phyloP scores from a whole-genome alignment of 2,329 filamentous ascomycete species.

The Aspergillus quadrilineatus region DNA sequence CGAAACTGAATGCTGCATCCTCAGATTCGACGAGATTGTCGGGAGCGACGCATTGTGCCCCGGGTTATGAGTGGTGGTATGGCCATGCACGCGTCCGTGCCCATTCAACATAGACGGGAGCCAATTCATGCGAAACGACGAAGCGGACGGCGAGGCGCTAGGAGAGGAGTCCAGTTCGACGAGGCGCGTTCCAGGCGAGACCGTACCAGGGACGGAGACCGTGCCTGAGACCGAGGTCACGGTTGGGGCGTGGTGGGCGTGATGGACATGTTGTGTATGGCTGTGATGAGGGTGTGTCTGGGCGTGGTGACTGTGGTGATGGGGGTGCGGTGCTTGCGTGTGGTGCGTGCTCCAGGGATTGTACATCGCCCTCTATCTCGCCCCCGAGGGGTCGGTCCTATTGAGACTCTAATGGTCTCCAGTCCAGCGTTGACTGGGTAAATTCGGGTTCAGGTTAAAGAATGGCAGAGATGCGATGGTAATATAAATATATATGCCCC shows the following conservation, averaged over 20 bases:
- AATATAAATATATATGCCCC: neutral
- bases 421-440: neutral
- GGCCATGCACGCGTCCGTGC: slow-evolving; percentile 12
- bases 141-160: slow-evolving; percentile 13
- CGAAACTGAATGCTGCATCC: slow-evolving; percentile 13
- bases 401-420: neutral
- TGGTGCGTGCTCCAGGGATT: slow-evolving; percentile 4
- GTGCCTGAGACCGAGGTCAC: slow-evolving; percentile 2
- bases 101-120: slow-evolving; percentile 24
- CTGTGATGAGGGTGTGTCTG: neutral
- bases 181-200: neutral
- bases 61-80: neutral
- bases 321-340: neutral
- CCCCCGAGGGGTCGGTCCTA: neutral
- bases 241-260: neutral
- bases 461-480: too few species aligned
- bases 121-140: slow-evolving; percentile 24
- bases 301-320: slow-evolving; percentile 2
- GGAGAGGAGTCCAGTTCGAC: neutral
- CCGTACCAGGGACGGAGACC: neutral
- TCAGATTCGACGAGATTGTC: slow-evolving; percentile 22
- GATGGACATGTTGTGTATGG: neutral
- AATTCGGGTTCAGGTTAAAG: neutral
- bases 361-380: slow-evolving; percentile 1
- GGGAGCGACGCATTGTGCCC: slow-evolving; percentile 12